Percentiles rank a stretch among this genome's conserved stretches.
These are phyloP conservation scores for Lablab purpureus DNA, from an alignment of 306 rosid species.

Conservation along the genomic window DNA sequence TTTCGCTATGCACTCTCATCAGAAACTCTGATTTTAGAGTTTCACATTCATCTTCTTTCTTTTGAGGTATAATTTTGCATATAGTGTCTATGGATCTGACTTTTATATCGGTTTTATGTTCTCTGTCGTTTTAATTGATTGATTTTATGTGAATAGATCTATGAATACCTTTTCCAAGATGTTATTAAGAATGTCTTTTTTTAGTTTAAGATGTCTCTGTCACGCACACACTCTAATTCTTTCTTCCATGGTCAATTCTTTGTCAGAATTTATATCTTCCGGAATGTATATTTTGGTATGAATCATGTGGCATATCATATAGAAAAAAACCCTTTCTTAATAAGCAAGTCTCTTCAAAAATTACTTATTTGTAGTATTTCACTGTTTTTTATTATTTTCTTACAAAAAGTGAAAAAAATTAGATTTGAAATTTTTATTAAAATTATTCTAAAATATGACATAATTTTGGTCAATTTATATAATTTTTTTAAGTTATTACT, in stretches of 20 bases:
- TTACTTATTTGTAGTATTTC: too few species aligned
- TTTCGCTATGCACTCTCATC: background rate
- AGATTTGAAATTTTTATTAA: too few species aligned
- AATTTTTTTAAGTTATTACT: too few species aligned
- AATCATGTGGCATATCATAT: background rate
- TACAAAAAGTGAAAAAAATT: too few species aligned
- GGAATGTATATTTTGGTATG: background rate
- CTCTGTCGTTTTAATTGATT: background rate
- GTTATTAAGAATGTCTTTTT: background rate
- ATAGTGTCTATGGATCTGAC: background rate
- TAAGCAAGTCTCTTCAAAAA: too few species aligned
- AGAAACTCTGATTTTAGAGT: background rate
- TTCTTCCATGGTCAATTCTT: background rate
- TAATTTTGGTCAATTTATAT: too few species aligned
- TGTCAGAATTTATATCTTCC: background rate
- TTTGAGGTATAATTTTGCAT: background rate
- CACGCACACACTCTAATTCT: background rate
- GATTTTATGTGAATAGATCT: background rate
- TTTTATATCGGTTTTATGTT: background rate
- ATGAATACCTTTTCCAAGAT: background rate
- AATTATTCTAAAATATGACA: too few species aligned
- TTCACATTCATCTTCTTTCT: background rate
- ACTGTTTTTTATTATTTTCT: too few species aligned
- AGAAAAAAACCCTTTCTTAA: too few species aligned
- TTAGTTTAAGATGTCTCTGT: background rate